Evolutionary conservation across 2,329 filamentous ascomycete species (phyloP).

Genomic region (Fusarium pseudocircinatum): DNA sequence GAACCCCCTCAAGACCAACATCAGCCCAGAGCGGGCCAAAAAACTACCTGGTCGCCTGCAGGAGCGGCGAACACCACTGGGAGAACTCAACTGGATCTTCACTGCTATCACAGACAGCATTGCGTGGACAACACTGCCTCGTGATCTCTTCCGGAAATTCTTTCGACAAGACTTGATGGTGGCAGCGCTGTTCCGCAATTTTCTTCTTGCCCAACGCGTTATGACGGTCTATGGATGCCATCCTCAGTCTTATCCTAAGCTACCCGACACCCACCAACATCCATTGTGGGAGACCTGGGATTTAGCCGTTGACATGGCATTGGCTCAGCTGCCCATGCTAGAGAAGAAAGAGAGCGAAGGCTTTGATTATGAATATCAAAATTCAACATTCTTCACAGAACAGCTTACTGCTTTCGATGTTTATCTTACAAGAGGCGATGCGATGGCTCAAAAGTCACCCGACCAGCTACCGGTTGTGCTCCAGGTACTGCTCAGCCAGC

Average conservation of each 20-base stretch:
- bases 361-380: slow-evolving; percentile 88
- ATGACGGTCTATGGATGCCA: slow-evolving; percentile 98
- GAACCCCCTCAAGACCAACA: slow-evolving; percentile 75
- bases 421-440: slow-evolving; percentile 83
- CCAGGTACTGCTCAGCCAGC: slow-evolving; percentile 94
- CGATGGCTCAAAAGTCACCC: slow-evolving; percentile 84
- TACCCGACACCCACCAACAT: slow-evolving; percentile 96
- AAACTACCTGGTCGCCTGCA: slow-evolving; percentile 91
- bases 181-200: slow-evolving; percentile 96
- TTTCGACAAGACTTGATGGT: slow-evolving; percentile 99
- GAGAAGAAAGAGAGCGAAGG: slow-evolving; percentile 79
- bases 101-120: slow-evolving; percentile 99
- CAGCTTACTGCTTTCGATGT: slow-evolving; percentile 97
- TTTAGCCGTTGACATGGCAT: slow-evolving; percentile 92
- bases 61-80: slow-evolving; percentile 90
- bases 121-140: slow-evolving; percentile 93
- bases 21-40: slow-evolving; percentile 84
- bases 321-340: slow-evolving; percentile 87
- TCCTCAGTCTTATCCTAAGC: slow-evolving; percentile 87
- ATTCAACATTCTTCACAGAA: slow-evolving; percentile 96
- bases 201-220: slow-evolving; percentile 90
- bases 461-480: slow-evolving; percentile 96
- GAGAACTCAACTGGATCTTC: slow-evolving; percentile 99
- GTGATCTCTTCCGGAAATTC: slow-evolving; percentile 92
- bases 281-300: slow-evolving; percentile 98